These are phyloP conservation scores for Xylaria acuta DNA, from an alignment of 495 filamentous ascomycete genomes.

Conservation along the genomic window DNA sequence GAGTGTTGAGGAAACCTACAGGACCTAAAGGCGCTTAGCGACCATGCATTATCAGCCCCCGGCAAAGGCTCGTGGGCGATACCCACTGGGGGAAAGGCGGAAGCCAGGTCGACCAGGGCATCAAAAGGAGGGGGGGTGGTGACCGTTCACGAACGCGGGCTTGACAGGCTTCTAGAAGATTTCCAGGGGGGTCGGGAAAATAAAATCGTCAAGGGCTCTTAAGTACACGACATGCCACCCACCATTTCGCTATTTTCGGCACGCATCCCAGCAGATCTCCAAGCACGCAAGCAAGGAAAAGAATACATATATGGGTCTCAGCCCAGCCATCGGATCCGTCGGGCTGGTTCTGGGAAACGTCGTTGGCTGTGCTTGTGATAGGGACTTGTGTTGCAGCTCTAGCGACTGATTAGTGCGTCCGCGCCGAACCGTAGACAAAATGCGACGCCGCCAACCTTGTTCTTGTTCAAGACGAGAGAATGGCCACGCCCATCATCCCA, in stretches of 20 bases:
- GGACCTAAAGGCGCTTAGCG: conserved; percentile 1
- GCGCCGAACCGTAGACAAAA: conserved; percentile 16
- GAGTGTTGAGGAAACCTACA: not conserved
- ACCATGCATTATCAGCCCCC: conserved; percentile 1
- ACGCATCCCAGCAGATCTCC: conserved; percentile 29
- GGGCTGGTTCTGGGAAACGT: conserved; percentile 25
- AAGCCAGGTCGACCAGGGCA: conserved; percentile 20
- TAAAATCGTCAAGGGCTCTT: conserved; percentile 17
- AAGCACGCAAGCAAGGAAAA: conserved; percentile 11
- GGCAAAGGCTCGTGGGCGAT: not conserved
- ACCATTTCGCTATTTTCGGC: conserved; percentile 30
- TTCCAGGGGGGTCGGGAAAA: conserved; percentile 23
- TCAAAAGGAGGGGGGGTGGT: not conserved
- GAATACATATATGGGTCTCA: conserved; percentile 24
- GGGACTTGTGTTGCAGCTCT: conserved; percentile 19
- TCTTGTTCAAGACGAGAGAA: not conserved
- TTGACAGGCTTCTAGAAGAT: conserved; percentile 30
- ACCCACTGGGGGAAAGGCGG: not conserved
- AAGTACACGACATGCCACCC: conserved; percentile 14
- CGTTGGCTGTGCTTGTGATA: conserved; percentile 15
- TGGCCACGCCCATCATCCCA: conserved; percentile 2
- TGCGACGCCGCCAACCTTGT: not conserved
- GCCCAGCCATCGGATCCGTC: conserved; percentile 30
- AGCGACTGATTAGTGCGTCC: conserved; percentile 2
- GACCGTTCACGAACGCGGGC: conserved; percentile 9